Evolutionary conservation across 1,284 basidiomycete genomes (phyloP), one percentile per base, ranked within the genome.

Genomic region (Irpex rosettiformis): DNA sequence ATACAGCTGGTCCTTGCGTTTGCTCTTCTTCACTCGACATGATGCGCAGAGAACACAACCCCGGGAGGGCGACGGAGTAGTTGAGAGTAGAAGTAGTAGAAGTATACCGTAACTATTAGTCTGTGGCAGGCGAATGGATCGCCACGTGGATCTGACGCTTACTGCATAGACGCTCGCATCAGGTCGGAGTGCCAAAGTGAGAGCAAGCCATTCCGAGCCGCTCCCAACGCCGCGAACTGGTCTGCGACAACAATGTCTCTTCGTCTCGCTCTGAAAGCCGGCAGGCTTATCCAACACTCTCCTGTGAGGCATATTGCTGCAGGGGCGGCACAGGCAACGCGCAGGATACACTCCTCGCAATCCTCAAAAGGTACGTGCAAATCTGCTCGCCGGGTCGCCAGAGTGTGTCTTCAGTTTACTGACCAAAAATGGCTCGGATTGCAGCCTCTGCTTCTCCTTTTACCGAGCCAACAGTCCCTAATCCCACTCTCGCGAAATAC

Each of bases 381-480:
- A 6, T 2, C 11, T 37, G 33, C 33, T n/a, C n/a, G n/a, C n/a
- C n/a, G n/a, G n/a, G n/a, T n/a, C n/a, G n/a, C n/a, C n/a, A n/a
- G n/a, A n/a, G n/a, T n/a, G n/a, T n/a, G n/a, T n/a, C n/a, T n/a
- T n/a, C n/a, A n/a, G n/a, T n/a, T n/a, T n/a, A n/a, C n/a, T n/a
- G n/a, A n/a, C n/a, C n/a, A n/a, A n/a, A n/a, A n/a, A n/a, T n/a
- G n/a, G n/a, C n/a, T n/a, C 56, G 43, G 55, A 53, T 56, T 45
- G 48, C 67, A 87, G 86, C 85, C 28, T 85, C 92, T 25, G 73
- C 80, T 3, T 82, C 91, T 11, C 94, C 94, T 1, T 97, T 96
- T 78, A 79, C 79, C 51, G 94, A 97, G 72, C 84, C 87, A 29
- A 92, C 91, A 1, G 94, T 94, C 11, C 85, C 91, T 52, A 95